A percentile compares a stretch with the other conserved stretches of the same genome.
These are phyloP conservation scores for Colletotrichum sp. DNA, from an alignment of 2,329 filamentous ascomycete genomes.

Conservation along the genomic window DNA sequence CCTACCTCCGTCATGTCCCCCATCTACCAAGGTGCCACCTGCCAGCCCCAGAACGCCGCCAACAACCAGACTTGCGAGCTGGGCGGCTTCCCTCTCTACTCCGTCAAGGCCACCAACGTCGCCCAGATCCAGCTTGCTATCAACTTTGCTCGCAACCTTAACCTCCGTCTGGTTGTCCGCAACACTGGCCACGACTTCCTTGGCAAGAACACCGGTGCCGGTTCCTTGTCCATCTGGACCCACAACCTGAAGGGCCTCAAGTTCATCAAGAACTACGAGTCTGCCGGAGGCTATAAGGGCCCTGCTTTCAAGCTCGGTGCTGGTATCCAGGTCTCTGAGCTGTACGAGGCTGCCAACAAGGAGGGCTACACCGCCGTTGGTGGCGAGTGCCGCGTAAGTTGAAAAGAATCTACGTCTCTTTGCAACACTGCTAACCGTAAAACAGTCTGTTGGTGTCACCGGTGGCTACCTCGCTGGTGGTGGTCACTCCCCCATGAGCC, in stretches of 20 bases:
- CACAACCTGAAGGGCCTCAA: slow-evolving; percentile 46
- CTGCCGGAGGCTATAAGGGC: slow-evolving; percentile 38
- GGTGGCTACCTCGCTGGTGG: slow-evolving; percentile 40
- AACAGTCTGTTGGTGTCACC: slow-evolving; percentile 28
- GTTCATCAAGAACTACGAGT: slow-evolving; percentile 26
- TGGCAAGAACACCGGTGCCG: slow-evolving; percentile 58
- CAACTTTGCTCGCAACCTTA: slow-evolving; percentile 49
- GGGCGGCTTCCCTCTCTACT: slow-evolving; percentile 48
- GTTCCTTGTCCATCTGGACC: slow-evolving; percentile 53
- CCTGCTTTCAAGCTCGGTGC: slow-evolving; percentile 60
- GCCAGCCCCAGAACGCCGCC: slow-evolving; percentile 32
- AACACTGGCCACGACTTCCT: slow-evolving; percentile 61
- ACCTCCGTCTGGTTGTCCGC: slow-evolving; percentile 55
- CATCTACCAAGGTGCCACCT: slow-evolving; percentile 43
- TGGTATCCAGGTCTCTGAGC: slow-evolving; percentile 57
- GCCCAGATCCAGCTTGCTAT: slow-evolving; percentile 50
- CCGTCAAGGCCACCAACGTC: slow-evolving; percentile 44
- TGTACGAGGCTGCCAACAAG: slow-evolving; percentile 54
- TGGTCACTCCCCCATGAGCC: slow-evolving; percentile 54
- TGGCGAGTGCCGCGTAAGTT: slow-evolving; percentile 51
- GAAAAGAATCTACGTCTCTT: no score
- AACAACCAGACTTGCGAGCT: slow-evolving; percentile 36
- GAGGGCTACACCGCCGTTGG: slow-evolving; percentile 55
- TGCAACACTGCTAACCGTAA: fast-evolving
- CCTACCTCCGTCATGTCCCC: slow-evolving; percentile 47